Conservation (phyloP, 1,139 yeast genomes). For the Candida buenavistaensis region DNA sequence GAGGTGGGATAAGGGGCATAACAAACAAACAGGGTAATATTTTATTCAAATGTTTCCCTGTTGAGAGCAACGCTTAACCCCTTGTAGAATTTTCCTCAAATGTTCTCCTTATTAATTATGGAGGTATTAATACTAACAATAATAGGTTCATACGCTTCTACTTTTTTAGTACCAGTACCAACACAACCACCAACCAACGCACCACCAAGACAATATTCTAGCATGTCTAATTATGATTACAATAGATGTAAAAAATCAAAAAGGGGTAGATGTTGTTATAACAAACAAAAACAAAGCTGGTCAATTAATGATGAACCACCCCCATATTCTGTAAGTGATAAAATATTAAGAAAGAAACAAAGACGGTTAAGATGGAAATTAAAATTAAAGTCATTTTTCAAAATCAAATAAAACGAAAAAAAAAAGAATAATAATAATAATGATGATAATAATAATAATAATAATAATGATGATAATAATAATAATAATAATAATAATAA, state of each 20-base stretch:
- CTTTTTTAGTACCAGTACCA: constrained; percentile 1
- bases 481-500: background rate
- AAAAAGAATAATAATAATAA: background rate
- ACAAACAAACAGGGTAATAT: too few relatives aligned
- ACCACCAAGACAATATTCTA: too few relatives aligned
- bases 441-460: background rate
- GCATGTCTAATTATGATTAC: too few relatives aligned
- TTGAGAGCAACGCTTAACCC: background rate
- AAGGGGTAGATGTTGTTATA: background rate
- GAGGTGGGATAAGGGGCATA: too few relatives aligned
- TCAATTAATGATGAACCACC: constrained; percentile 1
- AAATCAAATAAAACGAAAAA: background rate
- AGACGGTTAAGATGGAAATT: background rate
- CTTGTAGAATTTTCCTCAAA: background rate
- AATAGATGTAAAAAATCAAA: too few relatives aligned
- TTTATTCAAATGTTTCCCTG: background rate
- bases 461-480: background rate
- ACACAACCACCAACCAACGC: background rate
- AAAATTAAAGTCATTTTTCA: background rate
- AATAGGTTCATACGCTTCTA: constrained; percentile 3
- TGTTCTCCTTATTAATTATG: constrained; percentile 1
- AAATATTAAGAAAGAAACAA: background rate
- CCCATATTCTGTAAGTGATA: constrained; percentile 3
- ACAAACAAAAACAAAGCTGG: too few relatives aligned
- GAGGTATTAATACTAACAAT: constrained; percentile 2